A percentile compares a stretch with the other conserved stretches of the same genome.
phyloP scores from a whole-genome alignment of 2,329 filamentous ascomycete species.

The Cladosporium colombiae region DNA sequence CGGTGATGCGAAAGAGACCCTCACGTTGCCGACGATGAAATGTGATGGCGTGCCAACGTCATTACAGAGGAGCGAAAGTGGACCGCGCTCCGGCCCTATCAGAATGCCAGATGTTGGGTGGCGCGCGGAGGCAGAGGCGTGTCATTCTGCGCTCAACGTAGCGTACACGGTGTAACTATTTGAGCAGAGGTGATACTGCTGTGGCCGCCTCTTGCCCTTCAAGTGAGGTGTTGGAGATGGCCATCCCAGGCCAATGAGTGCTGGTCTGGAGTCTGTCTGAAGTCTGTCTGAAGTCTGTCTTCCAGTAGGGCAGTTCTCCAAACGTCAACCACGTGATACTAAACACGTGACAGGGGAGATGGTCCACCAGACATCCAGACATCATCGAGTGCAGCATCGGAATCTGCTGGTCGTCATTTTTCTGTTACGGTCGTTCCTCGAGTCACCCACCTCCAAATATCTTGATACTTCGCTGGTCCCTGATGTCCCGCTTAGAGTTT shows the following conservation, averaged over 20 bases:
- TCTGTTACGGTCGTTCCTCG: neutral
- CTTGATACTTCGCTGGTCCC: neutral
- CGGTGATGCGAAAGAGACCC: constrained; percentile 14
- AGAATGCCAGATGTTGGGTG: neutral
- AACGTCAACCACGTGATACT: neutral
- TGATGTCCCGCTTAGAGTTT: neutral
- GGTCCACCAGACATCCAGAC: neutral
- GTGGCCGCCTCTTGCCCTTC: neutral
- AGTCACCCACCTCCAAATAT: neutral
- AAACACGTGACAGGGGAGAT: neutral
- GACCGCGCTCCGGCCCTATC: constrained; percentile 14
- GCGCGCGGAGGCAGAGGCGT: constrained; percentile 3
- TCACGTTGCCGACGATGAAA: constrained; percentile 6
- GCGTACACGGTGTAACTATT: neutral
- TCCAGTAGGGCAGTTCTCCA: too few relatives aligned
- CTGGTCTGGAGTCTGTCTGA: too few relatives aligned
- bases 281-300: too few relatives aligned
- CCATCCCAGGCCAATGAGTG: too few relatives aligned
- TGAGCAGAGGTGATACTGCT: neutral
- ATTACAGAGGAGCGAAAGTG: constrained; percentile 18
- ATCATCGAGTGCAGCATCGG: neutral
- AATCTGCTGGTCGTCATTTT: neutral
- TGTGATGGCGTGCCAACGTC: constrained; percentile 18
- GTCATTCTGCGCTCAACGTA: neutral
- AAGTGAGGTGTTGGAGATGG: neutral